phyloP scores from a whole-genome alignment of 2,329 filamentous ascomycete genomes.

The Neofusicoccum sp. region DNA sequence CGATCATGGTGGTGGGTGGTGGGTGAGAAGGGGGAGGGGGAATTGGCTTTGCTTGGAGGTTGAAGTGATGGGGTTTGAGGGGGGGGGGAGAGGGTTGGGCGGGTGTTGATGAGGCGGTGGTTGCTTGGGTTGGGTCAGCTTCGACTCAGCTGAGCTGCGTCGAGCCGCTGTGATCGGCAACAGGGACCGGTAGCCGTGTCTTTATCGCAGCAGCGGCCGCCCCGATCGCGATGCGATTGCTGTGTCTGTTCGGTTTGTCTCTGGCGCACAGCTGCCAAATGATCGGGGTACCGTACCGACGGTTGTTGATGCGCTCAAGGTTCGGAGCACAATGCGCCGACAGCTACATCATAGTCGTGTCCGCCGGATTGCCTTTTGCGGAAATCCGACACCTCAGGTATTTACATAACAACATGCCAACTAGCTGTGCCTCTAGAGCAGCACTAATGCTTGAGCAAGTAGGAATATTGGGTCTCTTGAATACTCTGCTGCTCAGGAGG shows the following conservation, averaged over 20 bases:
- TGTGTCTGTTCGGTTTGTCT: background rate
- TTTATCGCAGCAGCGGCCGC: background rate
- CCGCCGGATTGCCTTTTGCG: too few relatives aligned
- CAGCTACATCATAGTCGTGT: too few relatives aligned
- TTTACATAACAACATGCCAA: too few relatives aligned
- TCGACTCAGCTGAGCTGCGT: background rate
- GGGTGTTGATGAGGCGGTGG: background rate
- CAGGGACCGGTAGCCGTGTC: background rate
- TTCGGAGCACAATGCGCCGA: too few relatives aligned
- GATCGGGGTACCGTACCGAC: too few relatives aligned
- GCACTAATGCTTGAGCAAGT: too few relatives aligned
- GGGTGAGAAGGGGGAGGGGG: background rate
- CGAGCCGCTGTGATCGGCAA: conserved; percentile 6
- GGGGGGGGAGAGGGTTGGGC: background rate
- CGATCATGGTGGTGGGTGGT: background rate
- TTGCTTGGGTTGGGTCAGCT: background rate
- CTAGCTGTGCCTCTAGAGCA: too few relatives aligned
- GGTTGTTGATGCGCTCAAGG: too few relatives aligned
- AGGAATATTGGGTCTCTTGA: too few relatives aligned
- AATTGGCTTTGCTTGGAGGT: background rate
- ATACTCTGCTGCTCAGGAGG: too few relatives aligned
- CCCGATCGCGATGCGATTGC: background rate
- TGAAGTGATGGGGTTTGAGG: background rate
- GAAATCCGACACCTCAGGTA: too few relatives aligned
- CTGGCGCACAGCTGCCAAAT: too few relatives aligned